These are phyloP conservation scores for Staphylotrichum tortipilum DNA, from an alignment of 495 filamentous ascomycete genomes.

Conservation along the genomic window DNA sequence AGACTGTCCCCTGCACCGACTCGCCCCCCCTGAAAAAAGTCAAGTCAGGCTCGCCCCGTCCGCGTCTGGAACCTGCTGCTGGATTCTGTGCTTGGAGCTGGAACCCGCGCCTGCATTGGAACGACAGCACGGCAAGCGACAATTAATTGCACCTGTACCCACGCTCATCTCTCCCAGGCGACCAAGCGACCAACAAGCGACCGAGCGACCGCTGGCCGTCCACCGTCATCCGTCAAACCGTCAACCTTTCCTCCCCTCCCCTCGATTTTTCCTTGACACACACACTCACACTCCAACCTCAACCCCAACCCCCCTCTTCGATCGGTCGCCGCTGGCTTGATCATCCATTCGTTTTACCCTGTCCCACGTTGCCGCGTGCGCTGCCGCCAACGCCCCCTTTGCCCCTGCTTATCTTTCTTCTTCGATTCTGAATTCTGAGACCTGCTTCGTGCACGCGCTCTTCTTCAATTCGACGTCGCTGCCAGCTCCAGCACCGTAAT, in stretches of 20 bases:
- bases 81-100: no score
- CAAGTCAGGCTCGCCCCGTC: conserved; percentile 6
- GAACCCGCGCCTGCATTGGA: no score
- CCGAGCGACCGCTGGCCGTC: no score
- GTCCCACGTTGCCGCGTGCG: conserved; percentile 8
- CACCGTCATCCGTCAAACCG: no score
- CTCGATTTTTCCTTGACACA: neutral
- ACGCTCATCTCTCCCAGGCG: conserved; percentile 5
- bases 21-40: conserved; percentile 9
- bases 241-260: no score
- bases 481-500: conserved; percentile 1
- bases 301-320: no score
- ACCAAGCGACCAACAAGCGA: no score
- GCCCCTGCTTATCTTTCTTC: conserved; percentile 1
- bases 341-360: conserved; percentile 28
- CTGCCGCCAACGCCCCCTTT: conserved; percentile 10
- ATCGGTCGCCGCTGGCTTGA: conserved; percentile 24
- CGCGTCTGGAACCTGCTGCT: neutral
- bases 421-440: conserved; percentile 1
- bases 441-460: conserved; percentile 2
- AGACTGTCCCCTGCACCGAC: neutral
- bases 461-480: conserved; percentile 2
- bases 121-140: neutral
- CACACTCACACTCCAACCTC: neutral
- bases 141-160: conserved; percentile 2